Evolutionary conservation across 768 basidiomycete species (phyloP), one percentile per base, ranked within the genome.

Genomic region (Kwoniella heveanensis): DNA sequence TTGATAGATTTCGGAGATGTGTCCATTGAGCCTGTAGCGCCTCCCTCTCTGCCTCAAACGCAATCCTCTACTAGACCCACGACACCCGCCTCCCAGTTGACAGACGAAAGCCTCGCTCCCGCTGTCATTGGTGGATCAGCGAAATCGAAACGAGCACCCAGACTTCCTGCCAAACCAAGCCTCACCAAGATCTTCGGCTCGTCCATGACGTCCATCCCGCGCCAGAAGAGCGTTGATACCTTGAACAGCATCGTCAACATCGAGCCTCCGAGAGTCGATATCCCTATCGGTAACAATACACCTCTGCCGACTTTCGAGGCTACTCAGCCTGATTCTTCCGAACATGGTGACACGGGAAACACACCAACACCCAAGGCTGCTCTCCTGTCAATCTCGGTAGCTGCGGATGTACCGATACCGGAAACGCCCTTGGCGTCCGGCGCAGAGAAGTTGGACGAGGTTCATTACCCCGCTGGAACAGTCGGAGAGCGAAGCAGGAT

Each of bases 1-100:
- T 53, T 73, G n/a, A 69, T 77, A 54, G 62, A 74, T 44, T 77
- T 77, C 47, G 71, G 72, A 9, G 72, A 72, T 22, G 55, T 59
- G 24, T 22, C 58, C 6, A 65, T 72, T 37, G 55, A 55, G 21
- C 56, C 52, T 32, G 39, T 55, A 0, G 39, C 58, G 15, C 60
- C 65, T 0, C 56, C 67, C 8, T 44, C 39, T 9, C 8, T 44
- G 6, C 17, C 39, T 3, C 39, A 44, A 44, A 44, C 39, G 6
- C 39, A 44, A 19, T 10, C 4, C 39, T 44, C 39, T 29, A 44
- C 48, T n/a, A 48, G 30, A 55, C 60, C 59, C 22, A 32, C 26
- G 2, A 55, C 64, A 4, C 58, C 52, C 4, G 57, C 30, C 8
- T 49, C 32, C 17, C 17, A 8, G 19, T 17, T n/a, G 13, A 25